These are phyloP conservation scores for Laguncularia racemosa DNA, from an alignment of 345 rosid species.

Conservation along the genomic window DNA sequence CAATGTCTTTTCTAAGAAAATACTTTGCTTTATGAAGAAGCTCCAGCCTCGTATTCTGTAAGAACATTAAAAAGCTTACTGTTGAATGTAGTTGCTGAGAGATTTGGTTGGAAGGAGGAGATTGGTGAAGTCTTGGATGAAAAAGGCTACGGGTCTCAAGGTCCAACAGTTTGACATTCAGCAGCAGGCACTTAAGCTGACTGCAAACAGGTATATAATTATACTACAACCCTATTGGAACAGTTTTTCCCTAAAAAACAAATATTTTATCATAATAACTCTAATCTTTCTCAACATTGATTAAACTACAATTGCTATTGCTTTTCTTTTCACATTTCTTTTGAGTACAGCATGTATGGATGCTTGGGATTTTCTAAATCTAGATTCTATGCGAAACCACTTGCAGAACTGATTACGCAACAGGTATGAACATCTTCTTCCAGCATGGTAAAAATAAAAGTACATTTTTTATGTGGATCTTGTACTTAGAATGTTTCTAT, in stretches of 20 bases:
- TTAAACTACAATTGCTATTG: conserved; percentile 2
- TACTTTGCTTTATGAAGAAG: too few species aligned
- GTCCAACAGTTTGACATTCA: conserved; percentile 88
- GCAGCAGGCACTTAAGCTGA: conserved; percentile 96
- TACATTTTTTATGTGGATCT: not conserved
- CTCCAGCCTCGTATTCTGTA: too few species aligned
- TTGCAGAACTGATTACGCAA: conserved; percentile 91
- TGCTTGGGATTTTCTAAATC: conserved; percentile 98
- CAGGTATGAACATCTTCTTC: conserved; percentile 42
- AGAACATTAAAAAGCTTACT: not conserved
- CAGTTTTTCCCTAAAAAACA: not conserved
- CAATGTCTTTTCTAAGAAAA: too few species aligned
- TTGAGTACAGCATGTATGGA: conserved; percentile 85
- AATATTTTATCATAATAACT: too few species aligned
- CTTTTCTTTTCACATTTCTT: conserved; percentile 10
- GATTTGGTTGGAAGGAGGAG: conserved; percentile 81
- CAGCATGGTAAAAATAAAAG: not conserved
- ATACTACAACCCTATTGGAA: not conserved
- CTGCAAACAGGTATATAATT: conserved; percentile 73
- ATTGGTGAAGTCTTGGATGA: conserved; percentile 82
- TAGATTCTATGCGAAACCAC: conserved; percentile 96
- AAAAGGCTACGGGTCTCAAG: conserved; percentile 70
- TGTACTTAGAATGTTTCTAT: not conserved
- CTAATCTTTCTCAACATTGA: too few species aligned
- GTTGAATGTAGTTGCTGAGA: conserved; percentile 67